phyloP scores from a whole-genome alignment of 83 land plant species.

The Picea abies region DNA sequence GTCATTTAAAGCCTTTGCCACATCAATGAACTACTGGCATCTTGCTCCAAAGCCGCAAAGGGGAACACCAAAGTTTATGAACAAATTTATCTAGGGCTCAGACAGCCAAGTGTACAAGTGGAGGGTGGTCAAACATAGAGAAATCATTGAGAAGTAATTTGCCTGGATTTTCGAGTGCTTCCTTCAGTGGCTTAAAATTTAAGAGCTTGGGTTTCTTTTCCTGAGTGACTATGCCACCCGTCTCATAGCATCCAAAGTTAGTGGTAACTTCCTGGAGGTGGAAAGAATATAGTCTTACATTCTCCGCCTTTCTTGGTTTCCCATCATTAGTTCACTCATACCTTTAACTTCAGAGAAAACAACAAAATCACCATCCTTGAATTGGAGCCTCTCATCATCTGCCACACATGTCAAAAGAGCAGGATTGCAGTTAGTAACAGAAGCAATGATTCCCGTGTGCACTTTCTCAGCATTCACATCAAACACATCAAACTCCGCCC shows the following conservation, averaged over 20 bases:
- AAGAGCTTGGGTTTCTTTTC: constrained; percentile 84
- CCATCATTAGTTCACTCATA: constrained; percentile 95
- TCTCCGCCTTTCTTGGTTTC: constrained; percentile 78
- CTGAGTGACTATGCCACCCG: constrained; percentile 94
- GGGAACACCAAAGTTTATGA: constrained; percentile 59
- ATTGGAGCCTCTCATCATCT: constrained; percentile 80
- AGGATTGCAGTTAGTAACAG: constrained; percentile 79
- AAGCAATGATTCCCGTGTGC: constrained; percentile 88
- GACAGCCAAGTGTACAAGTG: constrained; percentile 84
- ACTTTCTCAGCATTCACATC: constrained; percentile 97
- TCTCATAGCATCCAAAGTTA: constrained; percentile 61
- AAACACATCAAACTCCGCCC: constrained; percentile 80
- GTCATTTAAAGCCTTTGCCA: constrained; percentile 54
- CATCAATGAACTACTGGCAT: constrained; percentile 56
- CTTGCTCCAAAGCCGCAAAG: constrained; percentile 73
- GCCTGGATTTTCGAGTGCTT: constrained; percentile 75
- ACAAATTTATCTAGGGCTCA: constrained; percentile 78
- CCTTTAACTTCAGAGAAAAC: constrained; percentile 89
- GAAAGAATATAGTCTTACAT: constrained; percentile 80
- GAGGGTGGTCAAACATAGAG: constrained; percentile 92
- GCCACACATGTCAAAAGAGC: constrained; percentile 88
- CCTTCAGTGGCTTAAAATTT: constrained; percentile 67
- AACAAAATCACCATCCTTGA: constrained; percentile 90
- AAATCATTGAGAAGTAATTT: constrained; percentile 90
- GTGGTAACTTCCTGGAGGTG: constrained; percentile 85